These are phyloP conservation scores for Monosporascus sp. DNA, from an alignment of 2,329 filamentous ascomycete species.

Conservation along the genomic window DNA sequence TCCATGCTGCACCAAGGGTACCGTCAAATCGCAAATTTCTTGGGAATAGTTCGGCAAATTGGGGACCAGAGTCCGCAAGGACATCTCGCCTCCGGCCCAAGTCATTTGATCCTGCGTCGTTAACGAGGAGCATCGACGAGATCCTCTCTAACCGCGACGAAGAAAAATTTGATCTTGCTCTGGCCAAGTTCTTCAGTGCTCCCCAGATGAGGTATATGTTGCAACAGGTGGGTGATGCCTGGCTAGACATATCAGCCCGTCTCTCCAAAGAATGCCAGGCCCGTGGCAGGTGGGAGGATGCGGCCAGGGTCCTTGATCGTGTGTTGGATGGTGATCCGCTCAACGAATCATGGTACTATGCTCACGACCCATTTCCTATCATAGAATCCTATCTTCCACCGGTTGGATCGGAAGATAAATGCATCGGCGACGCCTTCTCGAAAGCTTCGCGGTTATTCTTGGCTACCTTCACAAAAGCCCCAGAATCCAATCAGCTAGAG, in stretches of 20 bases:
- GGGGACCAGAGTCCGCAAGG: neutral
- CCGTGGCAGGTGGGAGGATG: slow-evolving; percentile 24
- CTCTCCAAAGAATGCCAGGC: slow-evolving; percentile 30
- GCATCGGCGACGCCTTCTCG: slow-evolving; percentile 8
- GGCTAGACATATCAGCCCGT: slow-evolving; percentile 20
- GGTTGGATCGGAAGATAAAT: slow-evolving; percentile 3
- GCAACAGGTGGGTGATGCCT: slow-evolving; percentile 9
- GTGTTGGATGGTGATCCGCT: slow-evolving; percentile 22
- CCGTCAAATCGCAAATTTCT: neutral
- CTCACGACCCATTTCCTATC: slow-evolving; percentile 29
- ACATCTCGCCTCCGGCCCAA: neutral
- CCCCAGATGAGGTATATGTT: slow-evolving; percentile 3
- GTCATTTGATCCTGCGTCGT: neutral
- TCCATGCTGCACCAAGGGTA: too few relatives aligned
- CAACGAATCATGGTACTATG: slow-evolving; percentile 28
- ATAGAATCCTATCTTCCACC: slow-evolving; percentile 23
- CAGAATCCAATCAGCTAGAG: slow-evolving; percentile 3
- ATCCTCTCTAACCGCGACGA: slow-evolving; percentile 10
- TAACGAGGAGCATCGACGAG: neutral
- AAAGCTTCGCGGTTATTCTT: slow-evolving; percentile 27
- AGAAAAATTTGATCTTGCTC: slow-evolving; percentile 14
- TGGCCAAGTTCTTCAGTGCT: slow-evolving; percentile 13
- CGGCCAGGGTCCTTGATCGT: slow-evolving; percentile 23
- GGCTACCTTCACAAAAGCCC: slow-evolving; percentile 20
- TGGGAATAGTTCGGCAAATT: neutral